A percentile compares a stretch with the other conserved stretches of the same genome.
Evolutionary conservation across 1,284 basidiomycete genomes (phyloP).

Genomic region (Ceratobasidium sp.): DNA sequence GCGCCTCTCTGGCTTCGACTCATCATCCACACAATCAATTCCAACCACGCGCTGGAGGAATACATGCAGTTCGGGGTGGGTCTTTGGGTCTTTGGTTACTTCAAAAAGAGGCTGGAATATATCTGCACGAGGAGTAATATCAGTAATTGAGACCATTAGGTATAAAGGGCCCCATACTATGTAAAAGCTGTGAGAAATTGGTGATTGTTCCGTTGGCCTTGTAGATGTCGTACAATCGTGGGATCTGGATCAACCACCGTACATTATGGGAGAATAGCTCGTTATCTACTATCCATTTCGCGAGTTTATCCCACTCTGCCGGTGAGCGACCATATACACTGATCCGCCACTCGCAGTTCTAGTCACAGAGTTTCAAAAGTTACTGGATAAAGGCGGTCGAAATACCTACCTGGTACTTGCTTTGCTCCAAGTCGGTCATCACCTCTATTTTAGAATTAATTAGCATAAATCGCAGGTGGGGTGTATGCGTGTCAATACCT

Average conservation of each 20-base stretch:
- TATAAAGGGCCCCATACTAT: slow-evolving; percentile 63
- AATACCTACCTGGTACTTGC: slow-evolving; percentile 87
- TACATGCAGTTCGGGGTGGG: slow-evolving; percentile 93
- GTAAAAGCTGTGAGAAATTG: slow-evolving; percentile 91
- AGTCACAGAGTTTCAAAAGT: neutral
- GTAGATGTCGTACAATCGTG: slow-evolving; percentile 95
- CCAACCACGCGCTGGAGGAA: slow-evolving; percentile 96
- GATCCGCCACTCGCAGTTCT: slow-evolving; percentile 96
- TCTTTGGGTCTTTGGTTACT: slow-evolving; percentile 89
- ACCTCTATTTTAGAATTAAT: slow-evolving; percentile 66
- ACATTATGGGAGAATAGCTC: slow-evolving; percentile 97
- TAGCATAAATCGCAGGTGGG: neutral
- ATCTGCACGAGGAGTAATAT: slow-evolving; percentile 59
- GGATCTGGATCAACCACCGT: slow-evolving; percentile 96
- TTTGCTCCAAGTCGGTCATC: slow-evolving; percentile 95
- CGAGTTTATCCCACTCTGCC: slow-evolving; percentile 97
- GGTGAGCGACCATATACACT: slow-evolving; percentile 87
- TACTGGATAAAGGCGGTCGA: neutral
- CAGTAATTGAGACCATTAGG: slow-evolving; percentile 16
- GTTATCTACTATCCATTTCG: slow-evolving; percentile 94
- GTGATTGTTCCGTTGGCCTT: slow-evolving; percentile 85
- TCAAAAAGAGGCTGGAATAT: slow-evolving; percentile 95
- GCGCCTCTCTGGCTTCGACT: slow-evolving; percentile 91
- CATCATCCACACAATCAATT: slow-evolving; percentile 98
- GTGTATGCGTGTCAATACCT: slow-evolving; percentile 57